These are phyloP conservation scores for Hamamelis virginiana DNA, from an alignment of 164 flowering plant genomes.

Conservation along the genomic window DNA sequence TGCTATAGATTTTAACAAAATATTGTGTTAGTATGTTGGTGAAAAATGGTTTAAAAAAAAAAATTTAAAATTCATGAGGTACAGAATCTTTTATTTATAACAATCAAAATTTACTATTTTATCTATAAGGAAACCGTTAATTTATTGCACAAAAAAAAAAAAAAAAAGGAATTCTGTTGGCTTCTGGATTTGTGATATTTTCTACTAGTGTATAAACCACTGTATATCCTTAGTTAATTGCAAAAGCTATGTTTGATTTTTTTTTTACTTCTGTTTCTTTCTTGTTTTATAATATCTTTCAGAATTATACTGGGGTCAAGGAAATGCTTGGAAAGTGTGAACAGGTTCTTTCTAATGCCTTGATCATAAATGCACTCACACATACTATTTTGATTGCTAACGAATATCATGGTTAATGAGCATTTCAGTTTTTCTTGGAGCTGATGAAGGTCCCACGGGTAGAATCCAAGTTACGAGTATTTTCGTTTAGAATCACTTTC, in stretches of 20 bases:
- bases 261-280: background rate
- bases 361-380: background rate
- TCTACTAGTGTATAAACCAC: background rate
- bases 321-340: slow-evolving; percentile 97
- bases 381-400: slow-evolving; percentile 14
- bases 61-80: no score
- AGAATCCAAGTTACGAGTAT: slow-evolving; percentile 91
- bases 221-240: background rate
- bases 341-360: slow-evolving; percentile 53
- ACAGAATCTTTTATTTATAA: no score
- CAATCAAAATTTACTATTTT: background rate
- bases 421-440: slow-evolving; percentile 87
- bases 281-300: slow-evolving; percentile 23
- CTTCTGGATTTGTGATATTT: background rate
- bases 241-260: background rate
- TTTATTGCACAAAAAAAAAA: background rate
- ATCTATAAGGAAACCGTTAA: background rate
- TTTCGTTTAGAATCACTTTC: slow-evolving; percentile 88
- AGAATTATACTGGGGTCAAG: slow-evolving; percentile 81
- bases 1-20: no score
- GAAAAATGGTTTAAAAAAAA: no score
- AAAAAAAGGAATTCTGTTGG: background rate
- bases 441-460: slow-evolving; percentile 98
- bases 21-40: no score
- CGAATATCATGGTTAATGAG: slow-evolving; percentile 1